Evolutionary conservation across 2,329 filamentous ascomycete genomes (phyloP).

Genomic region (Plectosphaerella sp.): DNA sequence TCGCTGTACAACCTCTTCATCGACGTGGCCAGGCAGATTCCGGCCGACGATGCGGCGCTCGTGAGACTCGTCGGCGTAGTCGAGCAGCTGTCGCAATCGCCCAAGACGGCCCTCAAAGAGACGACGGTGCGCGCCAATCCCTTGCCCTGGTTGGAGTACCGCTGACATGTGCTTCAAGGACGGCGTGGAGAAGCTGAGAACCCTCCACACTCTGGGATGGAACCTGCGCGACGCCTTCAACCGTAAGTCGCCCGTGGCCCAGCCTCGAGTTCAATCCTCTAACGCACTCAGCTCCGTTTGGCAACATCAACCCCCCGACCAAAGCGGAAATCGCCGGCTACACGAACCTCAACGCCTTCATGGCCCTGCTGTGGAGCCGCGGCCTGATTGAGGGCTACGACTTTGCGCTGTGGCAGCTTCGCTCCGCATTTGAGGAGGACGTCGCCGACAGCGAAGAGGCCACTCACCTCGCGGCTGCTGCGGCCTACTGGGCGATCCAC

Average conservation of each 20-base stretch:
- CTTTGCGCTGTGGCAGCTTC: constrained; percentile 9
- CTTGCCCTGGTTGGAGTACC: neutral
- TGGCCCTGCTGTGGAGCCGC: constrained; percentile 11
- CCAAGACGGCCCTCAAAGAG: constrained; percentile 6
- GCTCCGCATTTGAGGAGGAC: constrained; percentile 10
- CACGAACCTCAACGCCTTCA: constrained; percentile 10
- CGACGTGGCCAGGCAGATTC: constrained; percentile 11
- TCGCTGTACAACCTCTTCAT: constrained; percentile 10
- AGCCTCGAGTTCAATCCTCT: neutral
- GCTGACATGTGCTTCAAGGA: constrained; percentile 1
- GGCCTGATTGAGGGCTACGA: constrained; percentile 9
- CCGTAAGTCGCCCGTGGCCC: constrained; percentile 1
- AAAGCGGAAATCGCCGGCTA: constrained; percentile 1
- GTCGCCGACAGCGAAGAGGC: constrained; percentile 6
- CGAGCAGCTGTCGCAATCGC: constrained; percentile 6
- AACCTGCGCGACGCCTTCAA: constrained; percentile 4
- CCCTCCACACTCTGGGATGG: constrained; percentile 2
- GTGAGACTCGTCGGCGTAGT: constrained; percentile 8
- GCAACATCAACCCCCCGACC: neutral
- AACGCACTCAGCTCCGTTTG: neutral
- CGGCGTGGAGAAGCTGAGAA: constrained; percentile 7
- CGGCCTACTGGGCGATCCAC: constrained; percentile 9
- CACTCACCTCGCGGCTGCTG: neutral
- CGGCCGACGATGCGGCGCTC: constrained; percentile 7
- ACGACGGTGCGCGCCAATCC: neutral